Evolutionary conservation across 176 grass and related monocot species (phyloP).

Genomic region (Metroxylon sagu): DNA sequence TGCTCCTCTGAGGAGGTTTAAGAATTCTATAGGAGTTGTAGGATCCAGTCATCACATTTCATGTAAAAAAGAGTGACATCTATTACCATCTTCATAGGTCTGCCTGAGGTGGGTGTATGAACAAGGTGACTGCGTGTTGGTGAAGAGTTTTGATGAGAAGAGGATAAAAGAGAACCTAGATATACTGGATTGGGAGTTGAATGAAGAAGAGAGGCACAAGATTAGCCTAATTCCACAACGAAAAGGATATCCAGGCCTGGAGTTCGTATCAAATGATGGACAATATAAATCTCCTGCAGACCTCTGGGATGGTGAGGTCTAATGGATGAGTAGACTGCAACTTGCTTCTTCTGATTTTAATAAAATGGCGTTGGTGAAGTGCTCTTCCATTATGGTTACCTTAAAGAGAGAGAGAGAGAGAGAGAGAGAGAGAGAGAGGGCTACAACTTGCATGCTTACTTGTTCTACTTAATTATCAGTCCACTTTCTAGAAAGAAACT

Average conservation of each 20-base stretch:
- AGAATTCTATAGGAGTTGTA: too few species aligned
- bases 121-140: constrained; percentile 51
- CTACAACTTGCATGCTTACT: too few species aligned
- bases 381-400: too few species aligned
- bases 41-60: too few species aligned
- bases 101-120: constrained; percentile 63
- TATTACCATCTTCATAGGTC: constrained; percentile 8
- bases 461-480: too few species aligned
- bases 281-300: constrained; percentile 40
- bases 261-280: constrained; percentile 29
- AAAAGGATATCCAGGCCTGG: constrained; percentile 28
- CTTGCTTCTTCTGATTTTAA: too few species aligned
- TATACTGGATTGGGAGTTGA: constrained; percentile 52
- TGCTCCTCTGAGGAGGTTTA: too few species aligned
- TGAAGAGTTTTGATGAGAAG: constrained; percentile 55
- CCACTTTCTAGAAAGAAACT: too few species aligned
- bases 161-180: constrained; percentile 55
- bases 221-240: constrained; percentile 38
- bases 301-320: constrained; percentile 64
- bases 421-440: too few species aligned
- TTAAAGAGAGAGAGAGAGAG: too few species aligned
- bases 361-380: too few species aligned
- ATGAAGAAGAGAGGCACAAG: constrained; percentile 27
- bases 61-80: too few species aligned
- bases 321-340: not conserved